Percentiles rank a stretch among this genome's conserved stretches.
Conservation (phyloP, 345 rosid species). For the Salix brachista region DNA sequence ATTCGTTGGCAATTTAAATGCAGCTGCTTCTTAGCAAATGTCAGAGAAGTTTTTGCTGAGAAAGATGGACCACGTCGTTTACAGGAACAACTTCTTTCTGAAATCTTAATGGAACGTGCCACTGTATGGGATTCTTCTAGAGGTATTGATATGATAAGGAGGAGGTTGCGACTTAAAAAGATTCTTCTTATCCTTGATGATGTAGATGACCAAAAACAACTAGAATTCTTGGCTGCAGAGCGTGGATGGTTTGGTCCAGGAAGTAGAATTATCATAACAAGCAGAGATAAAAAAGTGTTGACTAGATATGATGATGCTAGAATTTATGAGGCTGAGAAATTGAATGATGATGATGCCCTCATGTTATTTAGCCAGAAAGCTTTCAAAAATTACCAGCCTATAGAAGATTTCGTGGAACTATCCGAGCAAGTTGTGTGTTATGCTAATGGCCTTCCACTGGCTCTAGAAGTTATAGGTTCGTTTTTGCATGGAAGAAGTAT, state of each 20-base stretch:
- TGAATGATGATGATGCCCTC: not conserved
- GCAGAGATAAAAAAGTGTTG: conserved; percentile 8
- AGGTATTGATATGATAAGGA: not conserved
- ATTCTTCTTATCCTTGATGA: conserved; percentile 19
- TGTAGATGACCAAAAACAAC: not conserved
- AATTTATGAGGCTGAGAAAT: not conserved
- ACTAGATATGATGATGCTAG: not conserved
- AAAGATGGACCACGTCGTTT: not conserved
- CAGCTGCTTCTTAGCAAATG: conserved; percentile 10
- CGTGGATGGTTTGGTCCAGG: conserved; percentile 1
- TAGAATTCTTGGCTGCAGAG: not conserved
- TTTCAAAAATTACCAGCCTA: not conserved
- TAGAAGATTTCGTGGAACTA: not conserved
- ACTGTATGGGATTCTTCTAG: not conserved
- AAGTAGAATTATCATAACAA: conserved; percentile 17
- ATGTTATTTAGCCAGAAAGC: conserved; percentile 4
- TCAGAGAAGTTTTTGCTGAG: not conserved
- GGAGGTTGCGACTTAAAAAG: not conserved
- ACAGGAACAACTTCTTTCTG: conserved; percentile 4
- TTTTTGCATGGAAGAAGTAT: not conserved
- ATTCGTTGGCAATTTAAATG: not conserved
- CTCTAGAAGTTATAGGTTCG: conserved; percentile 14
- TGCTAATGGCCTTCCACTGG: conserved; percentile 8
- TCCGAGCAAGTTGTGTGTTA: conserved; percentile 2
- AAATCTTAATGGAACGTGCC: not conserved